Base-by-base conservation (phyloP, 805 yeast species). In the Kodamaea leandrae region DNA sequence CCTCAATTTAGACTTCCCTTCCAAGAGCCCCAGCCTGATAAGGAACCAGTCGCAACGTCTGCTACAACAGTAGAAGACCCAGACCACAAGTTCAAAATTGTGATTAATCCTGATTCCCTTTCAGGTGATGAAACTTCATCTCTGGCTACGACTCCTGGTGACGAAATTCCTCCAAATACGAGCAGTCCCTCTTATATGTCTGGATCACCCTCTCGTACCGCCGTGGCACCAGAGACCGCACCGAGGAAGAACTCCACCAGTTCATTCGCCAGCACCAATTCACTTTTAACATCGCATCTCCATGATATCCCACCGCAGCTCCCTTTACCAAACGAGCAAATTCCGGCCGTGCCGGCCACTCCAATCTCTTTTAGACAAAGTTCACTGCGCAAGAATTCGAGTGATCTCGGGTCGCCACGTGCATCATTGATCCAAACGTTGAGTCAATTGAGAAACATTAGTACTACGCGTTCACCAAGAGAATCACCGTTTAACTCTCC, bases 1-100 rank as follows among this genome's bases (percentile, higher is more conserved):
- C 85, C 84, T 2, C 73, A 65, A 36, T 84, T 84, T 55, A 70
- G 93, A 53, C 66, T 79, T 12, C 91, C 91, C 0, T 84, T 83
- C 54, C 87, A 82, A 54, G 86, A 82, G 1, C 37, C 25, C 6
- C 21, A 7, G 12, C 6, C 29, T 8, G 14, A 8, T 12, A n/a
- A n/a, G 10, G 21, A 30, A 4, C 21, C 20, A 3, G n/a, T 12
- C 10, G 17, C 33, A n/a, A 30, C 29, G 2, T 34, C 44, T 2
- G 20, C 36, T 12, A 36, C 34, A 20, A 37, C 38, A 14, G 27
- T 35, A 8, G 26, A 15, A 14, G 32, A 12, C 18, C 28, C 13
- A 24, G 32, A 35, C 10, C 24, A 32, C 12, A 36, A 29, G 16
- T 40, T 29, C 10, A 37, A 37, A 12, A 24, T 30, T 12, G 25